Conservation (phyloP, 768 basidiomycete genomes). For the Auriculariales sp. region DNA sequence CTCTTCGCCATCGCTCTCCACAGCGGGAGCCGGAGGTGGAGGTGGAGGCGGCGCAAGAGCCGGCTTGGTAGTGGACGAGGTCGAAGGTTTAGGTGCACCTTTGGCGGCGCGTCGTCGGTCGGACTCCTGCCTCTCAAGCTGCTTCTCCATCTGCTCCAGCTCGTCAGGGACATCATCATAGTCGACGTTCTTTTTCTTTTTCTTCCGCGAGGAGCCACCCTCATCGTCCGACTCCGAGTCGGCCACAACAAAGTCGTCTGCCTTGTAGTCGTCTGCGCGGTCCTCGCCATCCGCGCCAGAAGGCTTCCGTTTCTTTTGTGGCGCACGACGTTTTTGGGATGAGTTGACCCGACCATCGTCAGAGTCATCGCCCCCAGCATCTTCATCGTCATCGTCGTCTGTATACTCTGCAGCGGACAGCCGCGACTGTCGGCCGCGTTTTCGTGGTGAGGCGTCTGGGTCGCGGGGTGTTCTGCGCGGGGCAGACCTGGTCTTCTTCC, state of each 20-base stretch:
- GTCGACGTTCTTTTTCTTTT: constrained; percentile 26
- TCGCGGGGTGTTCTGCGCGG: not conserved
- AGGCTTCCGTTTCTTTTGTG: constrained; percentile 27
- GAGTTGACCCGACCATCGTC: constrained; percentile 30
- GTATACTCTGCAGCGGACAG: constrained; percentile 49
- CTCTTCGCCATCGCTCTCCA: constrained; percentile 24
- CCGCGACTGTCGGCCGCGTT: constrained; percentile 25
- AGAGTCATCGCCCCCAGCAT: constrained; percentile 11
- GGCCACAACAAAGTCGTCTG: constrained; percentile 75
- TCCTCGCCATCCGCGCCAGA: constrained; percentile 28
- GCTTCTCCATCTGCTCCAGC: constrained; percentile 44
- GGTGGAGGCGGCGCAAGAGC: constrained; percentile 9
- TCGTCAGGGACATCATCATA: constrained; percentile 53
- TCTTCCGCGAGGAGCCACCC: constrained; percentile 10
- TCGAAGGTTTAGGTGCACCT: constrained; percentile 15
- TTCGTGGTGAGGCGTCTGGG: not conserved
- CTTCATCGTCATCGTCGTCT: constrained; percentile 41
- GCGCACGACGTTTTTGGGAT: constrained; percentile 16
- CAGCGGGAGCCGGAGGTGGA: constrained; percentile 8
- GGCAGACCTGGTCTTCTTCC: constrained; percentile 38
- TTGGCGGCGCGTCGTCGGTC: constrained; percentile 8
- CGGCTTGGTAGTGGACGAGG: no score
- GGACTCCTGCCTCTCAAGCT: constrained; percentile 28
- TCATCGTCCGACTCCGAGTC: constrained; percentile 59
- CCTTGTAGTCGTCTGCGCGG: constrained; percentile 57